Evolutionary conservation across 2,329 filamentous ascomycete species (phyloP).

Genomic region (Pestalotiopsis sp.): DNA sequence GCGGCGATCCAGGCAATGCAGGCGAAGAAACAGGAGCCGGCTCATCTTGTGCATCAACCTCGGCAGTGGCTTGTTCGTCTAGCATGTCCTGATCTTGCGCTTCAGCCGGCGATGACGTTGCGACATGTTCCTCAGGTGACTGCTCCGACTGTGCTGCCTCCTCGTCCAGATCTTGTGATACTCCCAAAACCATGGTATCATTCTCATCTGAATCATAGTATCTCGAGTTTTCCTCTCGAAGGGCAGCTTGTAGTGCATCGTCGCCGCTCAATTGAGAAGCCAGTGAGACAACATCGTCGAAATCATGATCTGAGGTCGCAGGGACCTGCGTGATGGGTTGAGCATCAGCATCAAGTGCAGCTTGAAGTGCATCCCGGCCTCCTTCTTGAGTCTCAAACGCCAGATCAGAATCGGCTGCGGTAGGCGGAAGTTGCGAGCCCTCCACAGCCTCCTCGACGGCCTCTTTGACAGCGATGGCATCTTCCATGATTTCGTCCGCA

Average conservation of each 20-base stretch:
- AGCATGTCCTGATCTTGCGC: background rate
- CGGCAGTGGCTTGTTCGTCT: background rate
- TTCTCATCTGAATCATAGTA: background rate
- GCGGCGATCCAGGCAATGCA: background rate
- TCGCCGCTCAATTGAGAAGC: constrained; percentile 13
- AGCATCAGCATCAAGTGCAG: background rate
- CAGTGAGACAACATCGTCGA: constrained; percentile 4
- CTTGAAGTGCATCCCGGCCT: background rate
- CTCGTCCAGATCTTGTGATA: background rate
- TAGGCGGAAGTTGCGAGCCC: background rate
- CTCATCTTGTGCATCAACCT: background rate
- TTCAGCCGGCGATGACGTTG: background rate
- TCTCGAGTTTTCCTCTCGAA: constrained; percentile 3
- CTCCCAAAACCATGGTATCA: background rate
- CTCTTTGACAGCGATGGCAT: background rate
- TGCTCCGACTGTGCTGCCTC: background rate
- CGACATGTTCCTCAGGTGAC: background rate
- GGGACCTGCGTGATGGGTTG: background rate
- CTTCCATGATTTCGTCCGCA: background rate
- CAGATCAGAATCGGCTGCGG: background rate
- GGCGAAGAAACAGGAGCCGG: background rate
- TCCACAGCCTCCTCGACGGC: background rate
- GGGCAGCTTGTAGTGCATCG: constrained; percentile 16
- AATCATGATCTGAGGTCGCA: background rate
- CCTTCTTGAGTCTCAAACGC: constrained; percentile 3